Evolutionary conservation across 2,329 filamentous ascomycete species (phyloP).

Genomic region (Chaetomium globosum): DNA sequence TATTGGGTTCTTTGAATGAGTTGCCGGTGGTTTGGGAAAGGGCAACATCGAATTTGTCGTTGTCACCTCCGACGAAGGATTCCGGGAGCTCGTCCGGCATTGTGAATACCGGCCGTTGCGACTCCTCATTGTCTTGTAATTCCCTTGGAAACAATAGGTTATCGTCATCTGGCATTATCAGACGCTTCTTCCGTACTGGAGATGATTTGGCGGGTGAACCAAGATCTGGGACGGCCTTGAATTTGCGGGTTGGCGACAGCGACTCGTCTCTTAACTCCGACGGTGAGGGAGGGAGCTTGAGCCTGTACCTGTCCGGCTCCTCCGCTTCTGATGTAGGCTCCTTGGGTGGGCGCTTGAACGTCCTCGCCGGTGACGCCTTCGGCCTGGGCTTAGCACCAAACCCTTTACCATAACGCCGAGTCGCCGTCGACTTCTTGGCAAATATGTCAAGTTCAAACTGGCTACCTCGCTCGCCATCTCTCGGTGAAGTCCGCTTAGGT

Average conservation of each 20-base stretch:
- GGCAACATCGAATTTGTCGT: not conserved
- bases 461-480: not conserved
- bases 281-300: constrained; percentile 9
- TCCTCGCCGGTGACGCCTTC: not conserved
- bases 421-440: not conserved
- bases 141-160: not conserved
- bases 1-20: not conserved
- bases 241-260: constrained; percentile 11
- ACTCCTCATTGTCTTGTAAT: constrained; percentile 2
- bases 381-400: not conserved
- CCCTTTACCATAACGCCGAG: constrained; percentile 6
- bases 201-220: constrained; percentile 4
- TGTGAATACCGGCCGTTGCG: constrained; percentile 21
- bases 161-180: constrained; percentile 17
- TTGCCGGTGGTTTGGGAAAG: constrained; percentile 2
- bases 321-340: not conserved
- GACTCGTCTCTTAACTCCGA: not conserved
- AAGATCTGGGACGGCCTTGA: constrained; percentile 15
- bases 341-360: constrained; percentile 9
- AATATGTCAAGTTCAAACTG: not conserved
- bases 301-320: constrained; percentile 9
- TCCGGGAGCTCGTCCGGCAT: constrained; percentile 26
- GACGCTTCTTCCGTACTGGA: constrained; percentile 19
- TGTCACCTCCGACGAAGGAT: not conserved
- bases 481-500: constrained; percentile 11